Base-by-base conservation (phyloP, 1,284 basidiomycete genomes). In the Pseudomicrostroma phylloplanum region DNA sequence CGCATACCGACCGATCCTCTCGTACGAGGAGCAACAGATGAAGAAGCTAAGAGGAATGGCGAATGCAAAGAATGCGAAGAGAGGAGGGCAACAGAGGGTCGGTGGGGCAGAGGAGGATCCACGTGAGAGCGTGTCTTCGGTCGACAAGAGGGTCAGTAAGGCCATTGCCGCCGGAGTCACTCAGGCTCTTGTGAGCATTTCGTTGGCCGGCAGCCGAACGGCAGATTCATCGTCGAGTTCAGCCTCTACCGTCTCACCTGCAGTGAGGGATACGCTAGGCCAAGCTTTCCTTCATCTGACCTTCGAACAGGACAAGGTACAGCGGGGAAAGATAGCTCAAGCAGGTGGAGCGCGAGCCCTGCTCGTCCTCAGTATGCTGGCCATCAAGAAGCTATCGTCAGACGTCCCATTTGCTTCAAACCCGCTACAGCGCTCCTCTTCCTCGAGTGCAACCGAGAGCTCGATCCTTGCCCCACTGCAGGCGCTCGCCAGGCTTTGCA, bases 401-500 rank as follows among this genome's bases (percentile, higher is more conserved):
- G 43, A 48, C 12, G 30, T 9, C 3, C 30, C 30, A 36, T 36
- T 9, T 4, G 9, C 30, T 4, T 36, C 30, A 9, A 36, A 36
- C 30, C 30, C 30, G 30, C 30, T 36, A 36, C 4, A 36, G 30
- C 30, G 30, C 30, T 48, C 46, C 46, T n/a, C 46, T n/a, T 48
- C 46, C 17, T n/a, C 46, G 4, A 7, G 4, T n/a, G 46, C 46
- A 6, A 6, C 21, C 19, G 21, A 15, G 13, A 19, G 21, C 15
- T 30, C 17, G 6, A 17, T 25, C 61, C 81, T 94, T 7, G 82
- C 85, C 12, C 83, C 90, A 0, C 84, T 91, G 36, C 94, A 97
- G 78, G 92, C 92, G 0, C 82, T 97, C 15, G 90, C 92, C 11
- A 96, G 96, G 76, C 86, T 98, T 39, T 83, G 90, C 57, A 97